Conservation (phyloP, 2,329 filamentous ascomycete genomes). For the Allantophomopsis lycopodina region DNA sequence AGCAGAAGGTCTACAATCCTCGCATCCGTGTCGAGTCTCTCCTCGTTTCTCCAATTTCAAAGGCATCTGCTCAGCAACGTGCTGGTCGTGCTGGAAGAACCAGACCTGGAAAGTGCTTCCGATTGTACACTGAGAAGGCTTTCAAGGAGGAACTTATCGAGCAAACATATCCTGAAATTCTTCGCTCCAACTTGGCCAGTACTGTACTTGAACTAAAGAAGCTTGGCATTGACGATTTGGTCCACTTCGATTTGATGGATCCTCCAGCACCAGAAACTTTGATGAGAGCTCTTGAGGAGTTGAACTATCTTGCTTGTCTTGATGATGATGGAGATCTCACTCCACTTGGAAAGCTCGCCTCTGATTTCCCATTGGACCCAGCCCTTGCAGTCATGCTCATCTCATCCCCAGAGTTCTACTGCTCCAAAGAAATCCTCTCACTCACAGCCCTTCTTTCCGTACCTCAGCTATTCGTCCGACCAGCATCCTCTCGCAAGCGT, state of each 20-base stretch:
- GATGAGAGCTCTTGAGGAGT: conserved; percentile 93
- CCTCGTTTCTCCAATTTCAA: conserved; percentile 94
- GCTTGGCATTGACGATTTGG: conserved; percentile 85
- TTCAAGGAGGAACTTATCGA: conserved; percentile 98
- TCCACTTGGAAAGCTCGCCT: conserved; percentile 69
- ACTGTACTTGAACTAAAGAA: conserved; percentile 97
- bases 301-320: conserved; percentile 93
- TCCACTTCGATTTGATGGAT: conserved; percentile 98
- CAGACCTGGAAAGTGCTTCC: conserved; percentile 94
- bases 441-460: conserved; percentile 90
- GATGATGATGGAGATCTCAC: conserved; percentile 95
- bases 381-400: conserved; percentile 96
- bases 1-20: conserved; percentile 98
- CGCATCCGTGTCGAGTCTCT: conserved; percentile 92
- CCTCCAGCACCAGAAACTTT: conserved; percentile 94
- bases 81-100: conserved; percentile 99
- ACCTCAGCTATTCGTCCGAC: conserved; percentile 85
- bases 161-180: conserved; percentile 90
- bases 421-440: conserved; percentile 94
- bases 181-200: conserved; percentile 86
- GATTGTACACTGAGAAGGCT: conserved; percentile 84
- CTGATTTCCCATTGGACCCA: conserved; percentile 90
- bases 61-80: conserved; percentile 91
- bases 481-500: conserved; percentile 70
- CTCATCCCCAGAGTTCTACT: conserved; percentile 93